Base-by-base conservation (phyloP, 371 early-diverging fungal genomes). In the Haplosporangium sp. region DNA sequence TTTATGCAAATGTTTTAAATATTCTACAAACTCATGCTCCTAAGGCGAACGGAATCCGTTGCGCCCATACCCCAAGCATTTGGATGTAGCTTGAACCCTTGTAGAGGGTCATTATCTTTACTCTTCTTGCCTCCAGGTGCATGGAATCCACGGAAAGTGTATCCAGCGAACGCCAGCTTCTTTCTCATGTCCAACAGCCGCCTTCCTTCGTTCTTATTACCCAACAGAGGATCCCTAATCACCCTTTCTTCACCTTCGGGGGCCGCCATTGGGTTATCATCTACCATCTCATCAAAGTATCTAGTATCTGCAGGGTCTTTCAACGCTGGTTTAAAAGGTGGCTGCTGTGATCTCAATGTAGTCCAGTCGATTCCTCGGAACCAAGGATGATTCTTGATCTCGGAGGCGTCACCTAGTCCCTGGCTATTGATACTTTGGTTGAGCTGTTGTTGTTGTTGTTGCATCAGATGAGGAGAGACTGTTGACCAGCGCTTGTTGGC, bases 281-380 rank as follows among this genome's bases (percentile, higher is more conserved):
- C 90, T 19, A 88, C 85, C 67, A 90, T 84, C 48, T 86, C 85
- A 42, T 91, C 92, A 83, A 92, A 92, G 55, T 89, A 88, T 19
- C 83, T 68, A 35, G 90, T 89, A 68, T 91, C 90, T 27, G 82
- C 74, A 0, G 85, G 84, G 55, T 83, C 71, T 56, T 82, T 79
- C 52, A 92, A 73, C 42, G 79, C 75, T 1, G 92, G 92, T 47
- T 37, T 55, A 81, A 91, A 92, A 0, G 96, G 96, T 34, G 96
- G 93, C 4, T 77, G 73, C 72, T 88, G 86, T 45, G 90, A 77
- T 45, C 89, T 88, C 6, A 95, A 78, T 42, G 85, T 83, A 27
- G 87, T 83, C 96, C 96, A 96, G 61, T 92, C 89, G 34, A 96
- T 75, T 3, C 84, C 88, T 45, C 86, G 86, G 82, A 96, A 96